Evolutionary conservation across 2,329 filamentous ascomycete species (phyloP), one percentile per base, ranked within the genome.

Genomic region (Reticulascus tulasneorum): DNA sequence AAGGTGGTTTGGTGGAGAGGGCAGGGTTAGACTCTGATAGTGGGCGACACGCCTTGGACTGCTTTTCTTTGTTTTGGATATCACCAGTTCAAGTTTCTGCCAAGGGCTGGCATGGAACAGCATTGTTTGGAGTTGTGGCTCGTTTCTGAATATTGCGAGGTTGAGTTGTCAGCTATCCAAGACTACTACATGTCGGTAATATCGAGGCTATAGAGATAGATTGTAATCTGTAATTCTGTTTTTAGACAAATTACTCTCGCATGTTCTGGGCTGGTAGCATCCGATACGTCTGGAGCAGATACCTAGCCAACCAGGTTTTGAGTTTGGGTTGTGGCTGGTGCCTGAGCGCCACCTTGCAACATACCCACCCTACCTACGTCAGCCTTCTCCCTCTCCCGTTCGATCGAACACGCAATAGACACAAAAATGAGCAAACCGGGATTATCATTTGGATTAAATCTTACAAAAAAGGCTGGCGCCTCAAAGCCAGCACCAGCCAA

Each of bases 1-100:
- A 34, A 63, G 75, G 34, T 79, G 77, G 75, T 81, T 82, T 53
- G 72, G 69, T 11, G 73, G 71, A 18, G 64, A 67, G 11, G 64
- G 64, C 17, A 38, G 44, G 13, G 42, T 46, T 16, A 38, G 44
- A 10, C 35, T 46, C 9, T 46, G 27, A 42, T 24, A 7, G 23
- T 16, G 16, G n/a, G 26, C 23, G 3, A 7, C 17, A 23, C 20
- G 7, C 9, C 15, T 25, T 18, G 31, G n/a, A 34, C 30, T 16
- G 15, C 13, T 24, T 36, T 33, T 30, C 20, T 15, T 19, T 40
- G 17, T 37, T 34, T 30, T 29, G 29, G 23, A 29, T 26, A 31
- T 29, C 16, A 28, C 29, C 39, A 39, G 23, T 35, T 37, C 18
- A 26, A 34, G 26, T 42, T 42, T 46, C 44, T 42, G 42, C 44